These are phyloP conservation scores for Xylaria digitata DNA, from an alignment of 2,329 filamentous ascomycete species.

Conservation along the genomic window DNA sequence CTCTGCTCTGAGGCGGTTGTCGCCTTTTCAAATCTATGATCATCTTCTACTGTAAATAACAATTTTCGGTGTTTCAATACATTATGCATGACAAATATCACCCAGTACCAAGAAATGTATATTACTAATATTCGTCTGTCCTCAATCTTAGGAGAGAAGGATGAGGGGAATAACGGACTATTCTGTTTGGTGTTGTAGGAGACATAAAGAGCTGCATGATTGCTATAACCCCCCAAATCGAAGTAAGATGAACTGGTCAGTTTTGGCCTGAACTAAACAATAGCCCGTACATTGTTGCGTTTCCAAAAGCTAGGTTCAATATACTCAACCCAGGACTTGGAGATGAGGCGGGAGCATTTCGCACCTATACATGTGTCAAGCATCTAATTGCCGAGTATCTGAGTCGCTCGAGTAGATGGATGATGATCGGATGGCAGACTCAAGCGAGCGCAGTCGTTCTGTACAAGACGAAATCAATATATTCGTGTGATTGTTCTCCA, in stretches of 20 bases:
- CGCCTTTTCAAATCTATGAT: conserved; percentile 5
- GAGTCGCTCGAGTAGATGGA: background rate
- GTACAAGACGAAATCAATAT: conserved; percentile 7
- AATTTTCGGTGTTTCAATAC: background rate
- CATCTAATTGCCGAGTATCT: background rate
- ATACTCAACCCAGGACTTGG: background rate
- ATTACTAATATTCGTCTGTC: conserved; percentile 15
- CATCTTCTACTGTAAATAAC: background rate
- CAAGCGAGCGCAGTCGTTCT: background rate
- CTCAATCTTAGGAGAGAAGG: background rate
- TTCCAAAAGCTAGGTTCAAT: background rate
- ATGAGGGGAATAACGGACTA: too few relatives aligned
- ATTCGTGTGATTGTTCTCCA: conserved; percentile 13
- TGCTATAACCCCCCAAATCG: background rate
- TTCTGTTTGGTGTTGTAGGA: too few relatives aligned
- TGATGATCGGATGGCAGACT: conserved; percentile 10
- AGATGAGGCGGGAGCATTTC: background rate
- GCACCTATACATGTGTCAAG: too few relatives aligned
- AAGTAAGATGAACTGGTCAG: background rate
- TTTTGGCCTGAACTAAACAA: background rate
- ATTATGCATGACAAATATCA: conserved; percentile 23
- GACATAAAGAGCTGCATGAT: too few relatives aligned
- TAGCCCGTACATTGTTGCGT: conserved; percentile 1
- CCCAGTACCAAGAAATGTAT: conserved; percentile 5
- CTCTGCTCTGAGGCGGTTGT: background rate